Base-by-base conservation (phyloP, 1,139 yeast genomes). In the Saccharomyces uvarum region DNA sequence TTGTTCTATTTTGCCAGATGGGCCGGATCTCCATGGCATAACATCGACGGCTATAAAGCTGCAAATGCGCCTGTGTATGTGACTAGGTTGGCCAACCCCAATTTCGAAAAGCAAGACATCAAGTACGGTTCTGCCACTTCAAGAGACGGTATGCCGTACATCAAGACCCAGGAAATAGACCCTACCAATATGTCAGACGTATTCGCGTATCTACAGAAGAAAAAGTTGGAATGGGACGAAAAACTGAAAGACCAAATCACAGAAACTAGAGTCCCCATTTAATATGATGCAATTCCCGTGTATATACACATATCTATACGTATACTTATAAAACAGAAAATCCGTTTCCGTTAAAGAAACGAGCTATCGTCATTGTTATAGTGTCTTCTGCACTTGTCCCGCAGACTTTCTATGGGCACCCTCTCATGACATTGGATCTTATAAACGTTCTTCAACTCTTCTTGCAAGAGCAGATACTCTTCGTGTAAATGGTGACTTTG, bases 21-120 rank as follows among this genome's bases (percentile, higher is more conserved):
- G 61, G 69, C 83, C 46, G 99, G 98, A 0, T 86, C 96, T 4
- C 85, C 86, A 9, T 86, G 90, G 81, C 97, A 93, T 68, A 88
- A 87, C 64, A 88, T 93, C 50, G 79, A 85, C 42, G 97, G 98
- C 0, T 88, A 89, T 70, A 82, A 77, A 24, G 98, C 96, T 13
- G 96, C 98, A 3, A 86, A 86, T 66, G 89, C 97, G 0, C 89
- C 95, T 1, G 77, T 83, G 2, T 82, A 78, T 70, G 79, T 79
- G 7, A 83, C 86, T 1, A 67, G 76, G 8, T 59, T 74, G 49
- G 80, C 82, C 0, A 76, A 77, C 50, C 74, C 75, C 67, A 52
- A 62, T 57, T 57, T 76, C 65, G 67, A 75, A 74, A 63, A 75
- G 64, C 86, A 83, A 66, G 72, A 73, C 16, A 61, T 77, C 44